Base-by-base conservation (phyloP, 805 yeast genomes). In the Candida coquimbonensis region DNA sequence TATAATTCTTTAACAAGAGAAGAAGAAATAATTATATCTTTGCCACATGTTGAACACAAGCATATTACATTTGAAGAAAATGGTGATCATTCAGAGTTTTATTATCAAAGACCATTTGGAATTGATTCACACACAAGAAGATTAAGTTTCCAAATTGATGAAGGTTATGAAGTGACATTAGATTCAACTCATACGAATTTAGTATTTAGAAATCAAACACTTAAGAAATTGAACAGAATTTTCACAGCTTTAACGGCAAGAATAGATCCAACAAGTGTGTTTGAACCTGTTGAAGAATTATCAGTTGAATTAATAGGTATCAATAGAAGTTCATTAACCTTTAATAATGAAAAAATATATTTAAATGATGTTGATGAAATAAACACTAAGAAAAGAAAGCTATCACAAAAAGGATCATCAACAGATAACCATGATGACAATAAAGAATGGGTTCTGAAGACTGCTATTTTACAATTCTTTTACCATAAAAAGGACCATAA, bases 11-110 rank as follows among this genome's bases (percentile, higher is more conserved):
- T 77, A 51, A 57, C 70, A 0, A 53, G 59, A 3, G 50, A 54
- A 1, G 79, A 80, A 51, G 93, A 84, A 52, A 83, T 89, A 9
- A 52, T 77, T 4, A 46, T 58, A 2, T 16, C 44, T 2, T 14
- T 55, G 19, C 51, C 50, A 11, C 43, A 51, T 26, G 33, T 52
- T 9, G 51, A 45, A n/a, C 38, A 36, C 7, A 49, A 47, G 27
- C 42, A 44, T 24, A 32, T 50, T 24, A 33, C 56, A 52, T 57
- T 47, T 36, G 29, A 42, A 51, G 11, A 52, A 2, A 7, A 9
- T 6, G 38, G 9, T 19, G n/a, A 8, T 4, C 8, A 17, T 7
- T 44, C 41, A 1, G 26, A 29, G 25, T 39, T 53, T 31, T 32
- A 5, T 4, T 39, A 78, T 74, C 57, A 65, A 67, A 65, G 83